Evolutionary conservation across 2,329 filamentous ascomycete species (phyloP).

Genomic region (Pseudohalonectria lignicola): DNA sequence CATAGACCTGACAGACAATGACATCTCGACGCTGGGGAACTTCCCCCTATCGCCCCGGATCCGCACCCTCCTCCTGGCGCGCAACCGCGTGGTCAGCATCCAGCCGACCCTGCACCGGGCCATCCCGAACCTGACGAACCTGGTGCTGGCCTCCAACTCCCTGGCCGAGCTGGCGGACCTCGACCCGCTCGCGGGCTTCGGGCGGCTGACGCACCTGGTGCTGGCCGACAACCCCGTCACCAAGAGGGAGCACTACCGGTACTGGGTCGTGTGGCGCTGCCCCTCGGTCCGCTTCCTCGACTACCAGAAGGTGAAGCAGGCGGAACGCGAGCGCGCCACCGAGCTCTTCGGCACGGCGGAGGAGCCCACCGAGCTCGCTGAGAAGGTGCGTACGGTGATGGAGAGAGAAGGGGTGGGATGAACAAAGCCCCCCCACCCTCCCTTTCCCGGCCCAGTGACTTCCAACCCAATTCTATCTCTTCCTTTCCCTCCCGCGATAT

Average conservation of each 20-base stretch:
- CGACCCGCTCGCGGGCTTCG: slow-evolving; percentile 62
- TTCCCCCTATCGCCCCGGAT: slow-evolving; percentile 87
- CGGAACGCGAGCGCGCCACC: slow-evolving; percentile 63
- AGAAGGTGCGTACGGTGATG: slow-evolving; percentile 51
- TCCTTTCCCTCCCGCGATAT: too few relatives aligned
- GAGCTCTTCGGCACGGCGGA: slow-evolving; percentile 75
- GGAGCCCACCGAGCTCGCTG: slow-evolving; percentile 70
- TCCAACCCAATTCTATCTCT: too few relatives aligned
- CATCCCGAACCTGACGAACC: slow-evolving; percentile 69
- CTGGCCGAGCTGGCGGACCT: slow-evolving; percentile 77
- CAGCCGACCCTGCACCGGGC: slow-evolving; percentile 63
- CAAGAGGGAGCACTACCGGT: slow-evolving; percentile 88
- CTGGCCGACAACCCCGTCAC: slow-evolving; percentile 82
- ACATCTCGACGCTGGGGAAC: slow-evolving; percentile 80
- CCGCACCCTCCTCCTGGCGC: slow-evolving; percentile 75
- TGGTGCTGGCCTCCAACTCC: slow-evolving; percentile 77
- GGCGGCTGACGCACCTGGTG: slow-evolving; percentile 66
- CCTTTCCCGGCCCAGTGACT: too few relatives aligned
- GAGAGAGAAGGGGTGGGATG: too few relatives aligned
- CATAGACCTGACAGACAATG: slow-evolving; percentile 98
- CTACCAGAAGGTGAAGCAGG: slow-evolving; percentile 81
- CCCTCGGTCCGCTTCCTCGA: slow-evolving; percentile 83
- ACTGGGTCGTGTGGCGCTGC: slow-evolving; percentile 82
- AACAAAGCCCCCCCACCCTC: too few relatives aligned
- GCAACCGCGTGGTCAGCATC: slow-evolving; percentile 78